phyloP scores from a whole-genome alignment of 2,329 filamentous ascomycete species.

The Coniella vitis region DNA sequence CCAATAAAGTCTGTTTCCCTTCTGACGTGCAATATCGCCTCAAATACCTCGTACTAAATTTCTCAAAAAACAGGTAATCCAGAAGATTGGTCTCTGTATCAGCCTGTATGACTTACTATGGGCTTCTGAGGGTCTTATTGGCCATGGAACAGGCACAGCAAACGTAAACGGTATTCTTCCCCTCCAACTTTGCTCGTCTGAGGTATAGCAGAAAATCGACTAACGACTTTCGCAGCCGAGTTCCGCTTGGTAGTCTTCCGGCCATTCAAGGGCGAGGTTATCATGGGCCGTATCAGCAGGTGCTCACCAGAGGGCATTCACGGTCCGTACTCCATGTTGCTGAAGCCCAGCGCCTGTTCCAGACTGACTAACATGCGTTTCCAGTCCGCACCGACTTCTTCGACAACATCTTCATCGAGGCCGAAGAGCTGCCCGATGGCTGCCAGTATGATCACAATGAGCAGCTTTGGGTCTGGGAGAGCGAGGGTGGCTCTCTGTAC shows the following conservation, averaged over 20 bases:
- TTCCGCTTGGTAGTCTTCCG: slow-evolving; percentile 92
- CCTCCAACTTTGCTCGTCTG: too few relatives aligned
- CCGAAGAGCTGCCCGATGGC: slow-evolving; percentile 66
- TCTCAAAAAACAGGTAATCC: slow-evolving; percentile 57
- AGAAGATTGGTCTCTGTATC: slow-evolving; percentile 89
- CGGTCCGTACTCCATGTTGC: slow-evolving; percentile 36
- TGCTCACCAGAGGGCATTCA: slow-evolving; percentile 67
- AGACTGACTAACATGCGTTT: slow-evolving; percentile 1
- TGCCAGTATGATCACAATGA: slow-evolving; percentile 69
- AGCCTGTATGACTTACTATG: slow-evolving; percentile 87
- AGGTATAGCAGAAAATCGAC: slow-evolving; percentile 4
- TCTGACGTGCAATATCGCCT: background rate
- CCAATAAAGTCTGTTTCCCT: slow-evolving; percentile 63
- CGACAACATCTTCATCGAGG: slow-evolving; percentile 79
- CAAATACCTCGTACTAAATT: background rate
- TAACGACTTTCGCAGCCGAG: slow-evolving; percentile 56
- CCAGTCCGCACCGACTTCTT: slow-evolving; percentile 85
- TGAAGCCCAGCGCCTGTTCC: background rate
- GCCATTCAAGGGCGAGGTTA: slow-evolving; percentile 90
- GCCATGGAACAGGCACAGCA: slow-evolving; percentile 83
- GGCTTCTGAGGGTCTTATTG: slow-evolving; percentile 87
- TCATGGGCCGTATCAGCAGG: slow-evolving; percentile 76
- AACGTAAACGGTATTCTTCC: slow-evolving; percentile 73
- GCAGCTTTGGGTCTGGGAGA: slow-evolving; percentile 78
- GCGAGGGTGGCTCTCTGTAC: slow-evolving; percentile 63